These are phyloP conservation scores for Rubia occidens DNA, from an alignment of 305 asterid species.

Conservation along the genomic window DNA sequence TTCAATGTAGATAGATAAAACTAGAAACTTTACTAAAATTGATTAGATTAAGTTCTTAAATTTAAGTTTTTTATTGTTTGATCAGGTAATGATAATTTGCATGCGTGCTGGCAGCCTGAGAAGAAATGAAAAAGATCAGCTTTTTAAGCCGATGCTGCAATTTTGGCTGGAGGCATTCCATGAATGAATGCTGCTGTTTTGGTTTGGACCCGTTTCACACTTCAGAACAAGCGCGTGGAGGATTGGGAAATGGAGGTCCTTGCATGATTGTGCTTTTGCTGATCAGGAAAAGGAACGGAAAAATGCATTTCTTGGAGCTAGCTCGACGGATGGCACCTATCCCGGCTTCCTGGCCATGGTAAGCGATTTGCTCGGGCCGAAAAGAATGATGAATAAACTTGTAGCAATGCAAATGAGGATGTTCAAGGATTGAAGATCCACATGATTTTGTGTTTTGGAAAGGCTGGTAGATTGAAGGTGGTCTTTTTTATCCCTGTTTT, in stretches of 20 bases:
- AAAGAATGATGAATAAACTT: slow-evolving; percentile 12
- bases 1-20: neutral
- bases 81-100: slow-evolving; percentile 80
- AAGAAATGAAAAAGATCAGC: slow-evolving; percentile 53
- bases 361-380: slow-evolving; percentile 10
- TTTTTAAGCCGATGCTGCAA: neutral
- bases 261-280: slow-evolving; percentile 14
- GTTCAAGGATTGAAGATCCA: slow-evolving; percentile 24
- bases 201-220: slow-evolving; percentile 12
- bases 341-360: slow-evolving; percentile 16
- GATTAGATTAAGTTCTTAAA: slow-evolving; percentile 27
- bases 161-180: slow-evolving; percentile 1
- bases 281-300: neutral
- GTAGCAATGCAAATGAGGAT: slow-evolving; percentile 22
- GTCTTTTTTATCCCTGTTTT: slow-evolving; percentile 24
- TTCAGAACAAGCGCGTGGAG: slow-evolving; percentile 13
- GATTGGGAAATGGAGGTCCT: slow-evolving; percentile 12
- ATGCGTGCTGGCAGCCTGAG: slow-evolving; percentile 87
- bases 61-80: slow-evolving; percentile 31
- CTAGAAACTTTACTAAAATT: slow-evolving; percentile 9
- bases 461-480: slow-evolving; percentile 28
- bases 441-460: slow-evolving; percentile 30
- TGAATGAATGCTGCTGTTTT: neutral
- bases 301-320: slow-evolving; percentile 16
- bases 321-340: slow-evolving; percentile 5